Percentiles rank a stretch among this genome's conserved stretches.
These are phyloP conservation scores for Cyberlindnera galapagoensis DNA, from an alignment of 805 yeast genomes.

Conservation along the genomic window DNA sequence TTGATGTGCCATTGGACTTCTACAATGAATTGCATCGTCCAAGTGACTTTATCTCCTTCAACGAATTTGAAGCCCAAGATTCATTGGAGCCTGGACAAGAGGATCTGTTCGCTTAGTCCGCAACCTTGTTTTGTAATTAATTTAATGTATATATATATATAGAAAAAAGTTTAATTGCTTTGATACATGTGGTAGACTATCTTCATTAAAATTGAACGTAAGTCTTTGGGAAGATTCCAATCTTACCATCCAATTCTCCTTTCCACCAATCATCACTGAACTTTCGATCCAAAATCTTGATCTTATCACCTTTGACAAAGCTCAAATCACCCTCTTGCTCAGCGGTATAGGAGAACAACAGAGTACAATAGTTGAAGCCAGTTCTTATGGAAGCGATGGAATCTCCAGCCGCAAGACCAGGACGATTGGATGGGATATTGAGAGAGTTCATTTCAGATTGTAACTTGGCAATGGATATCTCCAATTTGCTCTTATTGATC, in stretches of 20 bases:
- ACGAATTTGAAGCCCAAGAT: slow-evolving; percentile 48
- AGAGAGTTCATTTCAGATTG: neutral
- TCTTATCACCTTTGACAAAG: slow-evolving; percentile 36
- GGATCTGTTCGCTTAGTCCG: slow-evolving; percentile 43
- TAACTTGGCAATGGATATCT: slow-evolving; percentile 1
- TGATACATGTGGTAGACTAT: neutral
- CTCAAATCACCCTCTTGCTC: slow-evolving; percentile 36
- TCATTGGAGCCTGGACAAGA: slow-evolving; percentile 59
- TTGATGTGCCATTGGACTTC: slow-evolving; percentile 75
- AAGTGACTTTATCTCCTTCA: slow-evolving; percentile 73
- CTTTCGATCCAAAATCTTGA: slow-evolving; percentile 28
- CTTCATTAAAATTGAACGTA: too few species aligned
- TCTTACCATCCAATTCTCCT: slow-evolving; percentile 15
- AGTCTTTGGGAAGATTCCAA: slow-evolving; percentile 20
- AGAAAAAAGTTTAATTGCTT: neutral
- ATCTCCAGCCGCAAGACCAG: neutral
- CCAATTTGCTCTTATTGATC: slow-evolving; percentile 8
- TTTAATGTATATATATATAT: too few species aligned
- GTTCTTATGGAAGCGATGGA: slow-evolving; percentile 5
- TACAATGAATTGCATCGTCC: slow-evolving; percentile 88
- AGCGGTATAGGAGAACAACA: slow-evolving; percentile 33
- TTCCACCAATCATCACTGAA: slow-evolving; percentile 20
- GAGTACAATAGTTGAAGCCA: slow-evolving; percentile 27
- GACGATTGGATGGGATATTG: neutral
- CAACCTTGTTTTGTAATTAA: neutral